Conservation (phyloP, 495 filamentous ascomycete species). For the Penicillium turbatum region DNA sequence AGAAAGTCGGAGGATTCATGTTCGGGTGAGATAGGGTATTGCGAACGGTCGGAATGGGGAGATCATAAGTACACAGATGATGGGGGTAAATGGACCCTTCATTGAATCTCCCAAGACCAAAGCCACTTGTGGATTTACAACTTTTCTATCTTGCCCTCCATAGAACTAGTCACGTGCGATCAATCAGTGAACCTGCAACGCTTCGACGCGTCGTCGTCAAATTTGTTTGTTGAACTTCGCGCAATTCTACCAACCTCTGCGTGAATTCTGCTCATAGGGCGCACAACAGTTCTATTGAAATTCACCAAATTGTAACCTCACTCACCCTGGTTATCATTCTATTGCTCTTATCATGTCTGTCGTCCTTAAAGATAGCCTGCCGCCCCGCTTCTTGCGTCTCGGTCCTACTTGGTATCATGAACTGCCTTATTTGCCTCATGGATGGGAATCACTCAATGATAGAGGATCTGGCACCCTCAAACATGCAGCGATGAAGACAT, state of each 20-base stretch:
- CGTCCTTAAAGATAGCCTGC: slow-evolving; percentile 3
- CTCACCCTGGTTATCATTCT: not conserved
- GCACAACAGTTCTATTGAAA: too few species aligned
- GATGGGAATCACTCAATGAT: slow-evolving; percentile 21
- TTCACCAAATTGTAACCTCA: not conserved
- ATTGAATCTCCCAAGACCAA: not conserved
- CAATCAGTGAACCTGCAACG: not conserved
- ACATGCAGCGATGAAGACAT: slow-evolving; percentile 28
- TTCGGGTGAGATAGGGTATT: not conserved
- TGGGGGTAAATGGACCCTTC: too few species aligned
- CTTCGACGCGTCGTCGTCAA: not conserved
- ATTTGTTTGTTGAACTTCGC: too few species aligned
- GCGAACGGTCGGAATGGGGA: not conserved
- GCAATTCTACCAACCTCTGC: too few species aligned
- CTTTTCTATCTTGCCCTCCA: not conserved
- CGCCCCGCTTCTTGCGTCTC: not conserved
- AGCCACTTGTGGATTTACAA: not conserved
- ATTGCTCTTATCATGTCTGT: slow-evolving; percentile 6
- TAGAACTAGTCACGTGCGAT: not conserved
- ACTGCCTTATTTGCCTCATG: slow-evolving; percentile 29
- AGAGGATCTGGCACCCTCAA: slow-evolving; percentile 31
- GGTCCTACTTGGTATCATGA: slow-evolving; percentile 34
- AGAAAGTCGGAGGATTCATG: not conserved
- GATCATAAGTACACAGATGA: not conserved
- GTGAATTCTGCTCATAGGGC: too few species aligned